These are phyloP conservation scores for Sanguinoderma infundibulare DNA, from an alignment of 1,284 basidiomycete genomes.

Conservation along the genomic window DNA sequence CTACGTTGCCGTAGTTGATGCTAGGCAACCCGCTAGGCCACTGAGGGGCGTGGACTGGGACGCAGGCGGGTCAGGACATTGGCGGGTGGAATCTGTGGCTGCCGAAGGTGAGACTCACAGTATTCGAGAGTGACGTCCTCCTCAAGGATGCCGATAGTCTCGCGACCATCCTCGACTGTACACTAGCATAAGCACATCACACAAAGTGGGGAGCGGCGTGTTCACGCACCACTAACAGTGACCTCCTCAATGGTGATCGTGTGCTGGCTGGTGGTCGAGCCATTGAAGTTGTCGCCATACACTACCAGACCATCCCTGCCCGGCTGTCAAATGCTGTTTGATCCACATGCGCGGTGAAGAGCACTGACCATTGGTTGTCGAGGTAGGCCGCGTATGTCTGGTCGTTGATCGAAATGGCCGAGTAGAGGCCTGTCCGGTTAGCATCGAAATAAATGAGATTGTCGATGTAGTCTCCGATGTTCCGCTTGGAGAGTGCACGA, in stretches of 20 bases:
- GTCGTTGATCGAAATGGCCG: constrained; percentile 12
- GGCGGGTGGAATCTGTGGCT: not conserved
- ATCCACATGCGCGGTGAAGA: not conserved
- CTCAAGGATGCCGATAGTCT: constrained; percentile 11
- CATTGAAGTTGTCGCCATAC: constrained; percentile 12
- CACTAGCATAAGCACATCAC: not conserved
- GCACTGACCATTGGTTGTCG: constrained; percentile 22
- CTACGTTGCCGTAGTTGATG: constrained; percentile 6
- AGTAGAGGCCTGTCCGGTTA: constrained; percentile 19
- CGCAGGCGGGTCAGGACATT: not conserved
- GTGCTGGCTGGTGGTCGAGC: not conserved
- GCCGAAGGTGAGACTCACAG: constrained; percentile 9
- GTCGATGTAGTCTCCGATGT: constrained; percentile 17
- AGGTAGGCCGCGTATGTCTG: constrained; percentile 19
- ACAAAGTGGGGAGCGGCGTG: not conserved
- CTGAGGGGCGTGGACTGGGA: constrained; percentile 6
- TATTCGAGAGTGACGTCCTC: constrained; percentile 19
- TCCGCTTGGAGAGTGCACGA: constrained; percentile 12
- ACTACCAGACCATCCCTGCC: constrained; percentile 17
- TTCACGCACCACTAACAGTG: constrained; percentile 13
- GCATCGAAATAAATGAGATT: constrained; percentile 21
- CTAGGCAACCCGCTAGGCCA: constrained; percentile 14
- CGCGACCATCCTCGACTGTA: constrained; percentile 11
- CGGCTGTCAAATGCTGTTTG: not conserved
- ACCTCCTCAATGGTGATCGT: constrained; percentile 15